Conservation (phyloP, 208 protist genomes). For the Acanthamoeba royreba region DNA sequence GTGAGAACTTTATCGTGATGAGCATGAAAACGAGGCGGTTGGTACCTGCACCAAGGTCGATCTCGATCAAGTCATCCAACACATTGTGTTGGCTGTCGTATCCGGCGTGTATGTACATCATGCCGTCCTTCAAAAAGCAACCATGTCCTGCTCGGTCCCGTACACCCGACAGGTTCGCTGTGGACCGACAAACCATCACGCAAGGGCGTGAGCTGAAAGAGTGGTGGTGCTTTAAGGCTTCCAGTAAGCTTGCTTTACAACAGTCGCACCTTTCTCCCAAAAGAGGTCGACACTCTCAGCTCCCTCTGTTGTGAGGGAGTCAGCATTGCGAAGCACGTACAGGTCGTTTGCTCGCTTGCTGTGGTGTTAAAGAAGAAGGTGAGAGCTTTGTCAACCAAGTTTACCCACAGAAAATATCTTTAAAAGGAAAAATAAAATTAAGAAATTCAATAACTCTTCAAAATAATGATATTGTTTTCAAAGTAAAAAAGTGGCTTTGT, state of each 20-base stretch:
- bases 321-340: not conserved
- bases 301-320: not conserved
- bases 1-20: not conserved
- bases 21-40: not conserved
- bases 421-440: not conserved
- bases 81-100: conserved; percentile 26
- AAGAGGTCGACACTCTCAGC: not conserved
- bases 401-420: too few relatives aligned
- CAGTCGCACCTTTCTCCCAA: not conserved
- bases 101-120: not conserved
- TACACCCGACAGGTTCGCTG: not conserved
- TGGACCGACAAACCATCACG: too few relatives aligned
- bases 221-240: not conserved
- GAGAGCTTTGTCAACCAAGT: too few relatives aligned
- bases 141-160: not conserved
- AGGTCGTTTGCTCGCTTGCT: conserved; percentile 23
- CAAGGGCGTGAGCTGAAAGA: not conserved
- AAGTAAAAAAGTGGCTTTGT: too few relatives aligned
- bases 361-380: not conserved
- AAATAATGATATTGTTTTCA: not conserved
- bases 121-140: not conserved
- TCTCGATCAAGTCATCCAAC: not conserved
- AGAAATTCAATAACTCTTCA: not conserved
- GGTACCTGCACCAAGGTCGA: not conserved
- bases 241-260: not conserved